Evolutionary conservation across 1,139 yeast genomes (phyloP).

Genomic region (Meyerozyma athensensis): DNA sequence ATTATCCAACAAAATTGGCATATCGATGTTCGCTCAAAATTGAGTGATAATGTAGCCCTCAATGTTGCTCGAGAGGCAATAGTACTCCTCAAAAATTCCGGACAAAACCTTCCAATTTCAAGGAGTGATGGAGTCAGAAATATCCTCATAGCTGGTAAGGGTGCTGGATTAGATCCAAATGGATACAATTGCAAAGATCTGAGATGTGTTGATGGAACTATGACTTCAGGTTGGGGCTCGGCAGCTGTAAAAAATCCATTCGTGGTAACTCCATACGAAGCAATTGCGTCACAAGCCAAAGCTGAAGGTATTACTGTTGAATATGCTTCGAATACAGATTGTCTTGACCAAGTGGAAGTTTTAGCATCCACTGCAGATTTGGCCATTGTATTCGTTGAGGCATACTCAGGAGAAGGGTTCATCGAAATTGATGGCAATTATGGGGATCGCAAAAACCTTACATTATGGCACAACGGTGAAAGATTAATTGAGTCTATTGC

Average conservation of each 20-base stretch:
- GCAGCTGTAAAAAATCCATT: slow-evolving; percentile 50
- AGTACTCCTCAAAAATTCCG: slow-evolving; percentile 49
- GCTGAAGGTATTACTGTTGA: slow-evolving; percentile 43
- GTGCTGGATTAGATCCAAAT: slow-evolving; percentile 44
- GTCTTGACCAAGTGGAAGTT: slow-evolving; percentile 38
- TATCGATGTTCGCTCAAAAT: slow-evolving; percentile 46
- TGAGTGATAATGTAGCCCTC: slow-evolving; percentile 47
- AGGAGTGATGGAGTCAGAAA: slow-evolving; percentile 37
- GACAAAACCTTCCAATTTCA: slow-evolving; percentile 47
- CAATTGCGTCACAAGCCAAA: slow-evolving; percentile 39
- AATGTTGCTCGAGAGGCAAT: slow-evolving; percentile 56
- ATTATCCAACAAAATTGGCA: slow-evolving; percentile 52
- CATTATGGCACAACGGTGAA: slow-evolving; percentile 62
- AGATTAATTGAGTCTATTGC: slow-evolving; percentile 47
- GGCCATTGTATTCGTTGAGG: slow-evolving; percentile 47
- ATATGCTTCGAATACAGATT: slow-evolving; percentile 39
- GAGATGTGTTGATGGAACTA: slow-evolving; percentile 21
- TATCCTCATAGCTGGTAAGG: slow-evolving; percentile 43
- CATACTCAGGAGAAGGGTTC: slow-evolving; percentile 58
- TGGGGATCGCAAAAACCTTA: slow-evolving; percentile 55
- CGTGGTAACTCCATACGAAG: slow-evolving; percentile 53
- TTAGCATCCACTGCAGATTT: slow-evolving; percentile 48
- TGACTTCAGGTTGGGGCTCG: slow-evolving; percentile 34
- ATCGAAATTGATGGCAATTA: slow-evolving; percentile 52
- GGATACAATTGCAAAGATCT: slow-evolving; percentile 51